Evolutionary conservation across 2,329 filamentous ascomycete species (phyloP).

Genomic region (Bipolaris zeicola): DNA sequence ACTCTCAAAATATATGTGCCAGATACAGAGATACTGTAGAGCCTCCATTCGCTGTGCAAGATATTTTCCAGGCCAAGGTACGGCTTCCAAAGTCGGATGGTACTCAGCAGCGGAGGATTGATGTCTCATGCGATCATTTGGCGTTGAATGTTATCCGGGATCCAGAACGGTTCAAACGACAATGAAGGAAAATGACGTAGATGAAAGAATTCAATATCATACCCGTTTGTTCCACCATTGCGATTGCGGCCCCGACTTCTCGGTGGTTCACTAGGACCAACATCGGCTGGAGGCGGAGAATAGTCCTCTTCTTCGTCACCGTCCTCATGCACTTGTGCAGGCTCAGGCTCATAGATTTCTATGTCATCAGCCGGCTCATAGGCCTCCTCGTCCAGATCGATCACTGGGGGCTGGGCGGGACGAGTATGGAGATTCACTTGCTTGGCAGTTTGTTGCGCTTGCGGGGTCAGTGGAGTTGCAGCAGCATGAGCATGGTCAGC

Average conservation of each 20-base stretch:
- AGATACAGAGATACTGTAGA: background rate
- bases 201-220: slow-evolving; percentile 25
- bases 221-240: slow-evolving; percentile 39
- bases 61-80: background rate
- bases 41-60: background rate
- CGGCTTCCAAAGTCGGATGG: background rate
- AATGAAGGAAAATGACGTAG: slow-evolving; percentile 30
- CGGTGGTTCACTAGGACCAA: slow-evolving; percentile 31
- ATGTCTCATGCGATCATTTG: background rate
- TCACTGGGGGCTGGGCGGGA: slow-evolving; percentile 33
- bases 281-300: slow-evolving; percentile 54
- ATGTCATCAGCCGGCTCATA: slow-evolving; percentile 49
- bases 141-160: background rate
- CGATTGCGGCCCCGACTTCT: slow-evolving; percentile 35
- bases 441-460: slow-evolving; percentile 30
- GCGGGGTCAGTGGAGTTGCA: slow-evolving; percentile 36
- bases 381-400: slow-evolving; percentile 46
- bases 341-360: slow-evolving; percentile 47
- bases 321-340: slow-evolving; percentile 36
- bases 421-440: slow-evolving; percentile 22
- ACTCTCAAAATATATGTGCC: background rate
- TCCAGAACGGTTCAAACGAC: background rate
- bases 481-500: slow-evolving; percentile 39
- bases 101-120: background rate
- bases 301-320: slow-evolving; percentile 50